Base-by-base conservation (phyloP, 2,329 filamentous ascomycete species). In the Stylonectria norvegica region DNA sequence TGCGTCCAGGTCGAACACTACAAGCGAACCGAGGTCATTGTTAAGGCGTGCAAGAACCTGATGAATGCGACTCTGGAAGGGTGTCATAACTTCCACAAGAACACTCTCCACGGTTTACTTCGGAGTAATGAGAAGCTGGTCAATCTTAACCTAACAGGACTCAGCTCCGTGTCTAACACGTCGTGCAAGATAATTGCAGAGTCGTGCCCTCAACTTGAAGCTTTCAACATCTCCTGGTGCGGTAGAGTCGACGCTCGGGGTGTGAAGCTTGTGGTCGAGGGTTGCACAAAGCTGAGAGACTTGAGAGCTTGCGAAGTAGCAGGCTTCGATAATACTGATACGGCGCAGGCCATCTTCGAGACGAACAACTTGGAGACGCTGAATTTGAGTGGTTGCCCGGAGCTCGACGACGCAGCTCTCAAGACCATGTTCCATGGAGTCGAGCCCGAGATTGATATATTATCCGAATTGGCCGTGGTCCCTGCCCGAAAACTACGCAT, bases 221-320 rank as follows among this genome's bases (percentile, higher is more conserved):
- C 79, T 40, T 75, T 97, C 50, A 94, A 96, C 56, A 79, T 97
- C 15, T 95, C 89, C 0, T 97, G 91, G 89, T 98, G 93, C 68
- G 83, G 82, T 50, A 85, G 89, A 45, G 81, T 96, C 59, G 85
- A 93, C 57, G 85, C 87, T 7, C 72, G 78, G 10, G 90, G 89
- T 4, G 69, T 97, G 38, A 79, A 75, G 48, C 76, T 77, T 36
- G 76, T 98, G 2, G 69, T 96, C 1, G 72, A 85, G 44, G 76
- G 76, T 2, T 97, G 93, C 57, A 71, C 75, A 0, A 81, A 74
- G 38, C 68, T 98, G 39, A 84, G 72, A 38, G 90, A 97, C 54
- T 70, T 98, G 20, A 79, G 89, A 43, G 89, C 86, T 8, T 84
- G 87, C 33, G 89, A 95, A 63, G 77, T 95, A 18, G 75, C 73